Conservation (phyloP, 139 green algal species). For the Picochlorum costavermella region DNA sequence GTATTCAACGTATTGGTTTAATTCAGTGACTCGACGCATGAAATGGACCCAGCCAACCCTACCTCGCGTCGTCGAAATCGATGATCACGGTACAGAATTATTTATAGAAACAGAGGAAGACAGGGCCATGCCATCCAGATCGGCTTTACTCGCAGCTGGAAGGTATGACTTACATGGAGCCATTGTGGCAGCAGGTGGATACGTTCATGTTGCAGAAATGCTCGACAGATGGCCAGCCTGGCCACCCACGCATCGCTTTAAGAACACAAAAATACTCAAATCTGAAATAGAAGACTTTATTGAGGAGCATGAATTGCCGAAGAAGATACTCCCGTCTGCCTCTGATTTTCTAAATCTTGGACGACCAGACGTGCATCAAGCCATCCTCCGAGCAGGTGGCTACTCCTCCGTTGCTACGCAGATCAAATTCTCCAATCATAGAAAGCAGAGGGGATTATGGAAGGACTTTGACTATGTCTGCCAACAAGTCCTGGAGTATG, state of each 20-base stretch:
- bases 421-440: not conserved
- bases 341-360: slow-evolving; percentile 14
- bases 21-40: slow-evolving; percentile 15
- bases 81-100: slow-evolving; percentile 16
- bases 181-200: slow-evolving; percentile 31
- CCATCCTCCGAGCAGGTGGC: slow-evolving; percentile 24
- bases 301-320: not conserved
- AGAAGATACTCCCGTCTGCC: slow-evolving; percentile 15
- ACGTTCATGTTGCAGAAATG: slow-evolving; percentile 13
- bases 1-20: slow-evolving; percentile 10
- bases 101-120: slow-evolving; percentile 19
- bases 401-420: slow-evolving; percentile 14
- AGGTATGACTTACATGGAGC: slow-evolving; percentile 37
- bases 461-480: not conserved
- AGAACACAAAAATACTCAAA: not conserved
- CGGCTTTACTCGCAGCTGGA: slow-evolving; percentile 16
- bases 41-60: slow-evolving; percentile 8
- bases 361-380: slow-evolving; percentile 32
- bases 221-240: slow-evolving; percentile 22
- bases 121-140: slow-evolving; percentile 22
- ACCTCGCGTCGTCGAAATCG: slow-evolving; percentile 12
- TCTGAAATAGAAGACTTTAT: slow-evolving; percentile 8
- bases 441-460: not conserved
- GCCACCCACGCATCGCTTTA: slow-evolving; percentile 5
- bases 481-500: not conserved